Conservation (phyloP, 1,139 yeast species). For the Scheffersomyces stambukii region DNA sequence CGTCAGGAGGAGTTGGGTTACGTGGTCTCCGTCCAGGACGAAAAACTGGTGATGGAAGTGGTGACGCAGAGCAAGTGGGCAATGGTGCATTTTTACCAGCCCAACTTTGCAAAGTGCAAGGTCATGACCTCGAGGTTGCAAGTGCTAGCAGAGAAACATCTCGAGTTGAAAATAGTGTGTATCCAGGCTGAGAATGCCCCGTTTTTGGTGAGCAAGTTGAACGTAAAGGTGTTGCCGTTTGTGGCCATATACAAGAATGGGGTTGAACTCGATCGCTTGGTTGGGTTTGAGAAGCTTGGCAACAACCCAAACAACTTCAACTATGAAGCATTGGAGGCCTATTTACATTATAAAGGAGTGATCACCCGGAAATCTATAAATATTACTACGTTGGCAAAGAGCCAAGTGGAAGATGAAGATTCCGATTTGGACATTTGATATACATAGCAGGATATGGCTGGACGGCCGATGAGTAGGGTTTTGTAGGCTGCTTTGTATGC, state of each 20-base stretch:
- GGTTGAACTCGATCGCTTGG: conserved; percentile 50
- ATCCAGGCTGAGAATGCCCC: conserved; percentile 69
- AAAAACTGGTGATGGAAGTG: conserved; percentile 51
- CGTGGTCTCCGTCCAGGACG: conserved; percentile 35
- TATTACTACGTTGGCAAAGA: conserved; percentile 7
- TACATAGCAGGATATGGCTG: neutral
- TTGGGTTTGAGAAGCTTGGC: conserved; percentile 65
- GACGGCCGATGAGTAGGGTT: too few species aligned
- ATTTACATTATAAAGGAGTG: conserved; percentile 19
- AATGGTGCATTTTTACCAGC: conserved; percentile 64
- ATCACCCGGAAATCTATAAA: conserved; percentile 32
- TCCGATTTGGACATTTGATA: conserved; percentile 37
- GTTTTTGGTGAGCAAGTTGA: conserved; percentile 60
- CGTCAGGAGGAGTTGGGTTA: conserved; percentile 43
- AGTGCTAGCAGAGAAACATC: conserved; percentile 49
- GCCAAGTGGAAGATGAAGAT: conserved; percentile 23
- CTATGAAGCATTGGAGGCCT: conserved; percentile 44
- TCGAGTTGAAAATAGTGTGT: conserved; percentile 49
- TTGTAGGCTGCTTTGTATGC: too few species aligned
- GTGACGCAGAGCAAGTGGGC: conserved; percentile 42
- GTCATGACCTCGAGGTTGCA: conserved; percentile 50
- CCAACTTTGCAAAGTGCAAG: conserved; percentile 55
- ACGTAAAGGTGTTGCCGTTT: conserved; percentile 67
- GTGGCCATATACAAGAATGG: conserved; percentile 62
- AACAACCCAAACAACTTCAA: conserved; percentile 24